Evolutionary conservation across 257 asterid species (phyloP).

Genomic region (Solanum virginianum): DNA sequence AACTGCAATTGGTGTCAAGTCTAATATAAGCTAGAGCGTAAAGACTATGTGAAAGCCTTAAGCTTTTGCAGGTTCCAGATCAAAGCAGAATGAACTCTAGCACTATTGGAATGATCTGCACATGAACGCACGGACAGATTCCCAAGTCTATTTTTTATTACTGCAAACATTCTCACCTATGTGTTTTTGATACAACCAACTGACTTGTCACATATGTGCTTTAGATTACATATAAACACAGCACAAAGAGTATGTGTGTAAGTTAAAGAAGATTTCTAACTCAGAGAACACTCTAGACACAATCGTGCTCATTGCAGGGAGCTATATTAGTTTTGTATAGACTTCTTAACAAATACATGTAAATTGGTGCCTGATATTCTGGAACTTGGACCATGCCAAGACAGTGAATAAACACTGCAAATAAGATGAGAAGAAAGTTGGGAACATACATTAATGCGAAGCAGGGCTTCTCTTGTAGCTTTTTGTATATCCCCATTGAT

Average conservation of each 20-base stretch:
- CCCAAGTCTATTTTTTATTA: background rate
- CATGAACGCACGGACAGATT: background rate
- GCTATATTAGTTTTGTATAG: background rate
- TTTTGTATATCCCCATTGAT: conserved; percentile 46
- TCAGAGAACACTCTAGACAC: background rate
- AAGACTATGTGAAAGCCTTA: background rate
- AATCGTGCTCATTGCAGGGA: background rate
- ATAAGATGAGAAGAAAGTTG: conserved; percentile 2
- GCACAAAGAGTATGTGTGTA: background rate
- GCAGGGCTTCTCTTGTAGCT: conserved; percentile 60
- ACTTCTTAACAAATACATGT: background rate
- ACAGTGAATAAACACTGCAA: background rate
- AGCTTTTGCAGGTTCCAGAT: background rate
- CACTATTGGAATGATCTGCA: background rate
- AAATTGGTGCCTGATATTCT: background rate
- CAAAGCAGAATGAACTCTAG: background rate
- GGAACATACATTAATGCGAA: conserved; percentile 56
- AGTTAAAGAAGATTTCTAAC: background rate
- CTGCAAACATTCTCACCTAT: background rate
- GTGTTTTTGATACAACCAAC: background rate
- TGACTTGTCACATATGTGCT: background rate
- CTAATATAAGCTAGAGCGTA: background rate
- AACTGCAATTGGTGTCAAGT: background rate
- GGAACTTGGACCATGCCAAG: background rate
- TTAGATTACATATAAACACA: background rate